A percentile compares a stretch with the other conserved stretches of the same genome.
phyloP scores from a whole-genome alignment of 306 rosid genomes.

The Quercus robur region DNA sequence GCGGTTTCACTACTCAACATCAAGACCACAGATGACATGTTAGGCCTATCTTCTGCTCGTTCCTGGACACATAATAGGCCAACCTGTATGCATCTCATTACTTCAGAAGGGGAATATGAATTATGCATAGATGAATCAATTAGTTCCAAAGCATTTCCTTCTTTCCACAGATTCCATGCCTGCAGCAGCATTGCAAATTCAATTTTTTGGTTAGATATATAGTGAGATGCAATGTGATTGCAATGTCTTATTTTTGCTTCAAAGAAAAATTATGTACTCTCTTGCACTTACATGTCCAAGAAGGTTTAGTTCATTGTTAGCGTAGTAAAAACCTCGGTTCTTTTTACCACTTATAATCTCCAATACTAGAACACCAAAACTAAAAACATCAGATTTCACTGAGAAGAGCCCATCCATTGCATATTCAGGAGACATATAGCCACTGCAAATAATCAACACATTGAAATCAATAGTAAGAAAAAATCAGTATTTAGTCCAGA shows the following conservation, averaged over 20 bases:
- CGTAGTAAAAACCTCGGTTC: conserved; percentile 59
- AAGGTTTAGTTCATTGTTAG: conserved; percentile 54
- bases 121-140: conserved; percentile 47
- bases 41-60: conserved; percentile 51
- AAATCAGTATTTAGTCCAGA: background rate
- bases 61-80: conserved; percentile 32
- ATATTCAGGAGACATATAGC: conserved; percentile 80
- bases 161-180: conserved; percentile 75
- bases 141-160: conserved; percentile 49
- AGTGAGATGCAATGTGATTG: background rate
- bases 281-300: conserved; percentile 45
- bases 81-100: conserved; percentile 68
- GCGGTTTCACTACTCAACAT: conserved; percentile 67
- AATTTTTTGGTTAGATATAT: conserved; percentile 5
- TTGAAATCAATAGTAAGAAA: background rate
- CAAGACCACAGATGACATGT: conserved; percentile 38
- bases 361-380: conserved; percentile 69
- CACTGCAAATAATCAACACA: conserved; percentile 32
- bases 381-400: conserved; percentile 67
- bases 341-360: conserved; percentile 64
- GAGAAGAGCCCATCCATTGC: conserved; percentile 79
- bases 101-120: conserved; percentile 43
- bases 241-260: background rate
- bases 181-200: conserved; percentile 26
- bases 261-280: background rate